Base-by-base conservation (phyloP, 2,329 filamentous ascomycete species). In the Monilinia laxa region DNA sequence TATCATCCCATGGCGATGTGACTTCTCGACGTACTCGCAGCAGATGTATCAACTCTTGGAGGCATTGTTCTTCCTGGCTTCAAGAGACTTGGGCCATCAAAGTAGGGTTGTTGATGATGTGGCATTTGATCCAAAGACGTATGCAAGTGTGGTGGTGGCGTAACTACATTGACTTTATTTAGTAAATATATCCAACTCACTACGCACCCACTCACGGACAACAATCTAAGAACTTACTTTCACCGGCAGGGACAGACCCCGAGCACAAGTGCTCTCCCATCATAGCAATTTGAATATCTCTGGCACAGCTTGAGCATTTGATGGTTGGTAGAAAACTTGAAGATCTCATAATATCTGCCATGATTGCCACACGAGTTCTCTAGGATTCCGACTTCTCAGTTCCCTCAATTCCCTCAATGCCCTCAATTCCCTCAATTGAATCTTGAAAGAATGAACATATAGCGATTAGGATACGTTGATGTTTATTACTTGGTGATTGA, bases 251-350 rank as follows among this genome's bases (percentile, higher is more conserved):
- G 66, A 75, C 71, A 69, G 77, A 68, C 67, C 77, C 80, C 56
- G 78, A 77, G 78, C 93, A 97, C 69, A 91, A 77, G 80, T 97
- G 93, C 69, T 96, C 92, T 69, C 91, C 92, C 89, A 97, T 90
- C 77, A 88, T 82, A 52, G 90, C 89, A 72, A 97, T 95, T 75
- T 93, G 89, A 68, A 97, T 91, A 74, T 93, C 86, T 52, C 81
- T 78, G 52, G 87, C 86, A 76, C 92, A 96, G 80, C 84, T 87
- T 64, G 92, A 96, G 79, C 92, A 96, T 83, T 94, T 96, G 79
- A 96, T 91, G 31, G 88, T 88, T 75, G 92, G 91, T 81, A 95
- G 82, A 71, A 93, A 87, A 78, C 85, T 84, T 77, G 87, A 89
- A 77, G 87, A 84, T 68, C 72, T 70, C 28, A 49, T 65, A 12